Conservation (phyloP, 1,139 yeast genomes). For the Candida sanyaensis region DNA sequence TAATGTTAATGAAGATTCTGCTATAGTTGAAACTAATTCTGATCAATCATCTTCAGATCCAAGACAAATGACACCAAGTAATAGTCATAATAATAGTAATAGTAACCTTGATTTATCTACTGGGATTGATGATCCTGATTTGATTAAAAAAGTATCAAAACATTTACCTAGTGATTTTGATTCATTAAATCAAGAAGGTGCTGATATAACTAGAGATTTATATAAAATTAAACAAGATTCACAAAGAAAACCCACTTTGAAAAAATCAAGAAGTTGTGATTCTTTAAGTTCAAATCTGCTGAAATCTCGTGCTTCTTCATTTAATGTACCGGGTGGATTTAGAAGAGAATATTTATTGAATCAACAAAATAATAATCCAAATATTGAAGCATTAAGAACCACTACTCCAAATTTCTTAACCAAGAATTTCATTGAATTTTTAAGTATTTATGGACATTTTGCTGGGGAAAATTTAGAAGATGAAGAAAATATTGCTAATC, state of each 20-base stretch:
- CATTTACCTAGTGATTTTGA: conserved; percentile 39
- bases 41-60: conserved; percentile 9
- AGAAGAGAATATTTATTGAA: conserved; percentile 61
- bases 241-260: conserved; percentile 16
- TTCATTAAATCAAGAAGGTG: conserved; percentile 69
- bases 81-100: background rate
- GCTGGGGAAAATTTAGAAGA: conserved; percentile 81
- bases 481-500: conserved; percentile 62
- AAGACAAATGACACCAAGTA: background rate
- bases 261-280: conserved; percentile 32
- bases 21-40: conserved; percentile 18
- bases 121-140: conserved; percentile 27
- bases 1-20: conserved; percentile 4
- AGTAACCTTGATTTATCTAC: conserved; percentile 16
- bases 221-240: conserved; percentile 56
- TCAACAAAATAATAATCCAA: conserved; percentile 17
- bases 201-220: conserved; percentile 81
- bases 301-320: conserved; percentile 56
- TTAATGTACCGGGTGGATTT: conserved; percentile 81
- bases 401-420: conserved; percentile 52
- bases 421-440: conserved; percentile 69
- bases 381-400: conserved; percentile 16
- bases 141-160: conserved; percentile 27
- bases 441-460: conserved; percentile 77
- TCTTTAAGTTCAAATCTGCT: conserved; percentile 15